Base-by-base conservation (phyloP, 2,329 filamentous ascomycete genomes). In the Huntiella abstrusa region DNA sequence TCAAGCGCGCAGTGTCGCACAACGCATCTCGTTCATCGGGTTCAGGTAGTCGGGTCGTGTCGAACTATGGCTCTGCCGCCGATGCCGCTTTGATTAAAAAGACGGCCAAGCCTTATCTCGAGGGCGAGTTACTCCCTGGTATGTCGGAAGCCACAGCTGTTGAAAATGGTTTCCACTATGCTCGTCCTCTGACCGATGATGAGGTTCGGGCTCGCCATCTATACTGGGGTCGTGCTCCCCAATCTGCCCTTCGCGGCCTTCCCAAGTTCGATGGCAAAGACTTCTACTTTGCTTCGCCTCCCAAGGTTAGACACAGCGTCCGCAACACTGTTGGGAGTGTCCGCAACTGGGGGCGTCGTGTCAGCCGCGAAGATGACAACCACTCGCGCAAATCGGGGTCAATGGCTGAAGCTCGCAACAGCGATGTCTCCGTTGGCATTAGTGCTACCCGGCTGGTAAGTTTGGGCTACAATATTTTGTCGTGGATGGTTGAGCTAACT, bases 221-320 rank as follows among this genome's bases (percentile, higher is more conserved):
- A 51, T 78, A 75, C 55, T 79, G 73, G 71, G 73, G 70, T 7
- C 68, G 70, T 38, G 67, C 69, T 12, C 66, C 73, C 37, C 63
- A 60, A 28, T 64, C 67, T 52, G 62, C 64, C 10, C 63, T 68
- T 42, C 64, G 61, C 33, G 70, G 72, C 2, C 60, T 77, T 36
- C 74, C 75, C 33, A 77, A 74, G 56, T 80, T 75, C 53, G 74
- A 79, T 52, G 74, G 75, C 17, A 76, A 74, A 55, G 67, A 77
- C 55, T 78, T 78, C 53, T 78, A 77, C 51, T 71, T 69, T 28
- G 60, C 71, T 3, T 76, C 73, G 0, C 70, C 71, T 1, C 56
- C 58, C 51, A 71, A 70, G 54, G 54, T 58, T 33, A 51, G 50
- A 28, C 51, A 40, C 41, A 46, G 33, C 13, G 40, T 40, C 41